These are phyloP conservation scores for Acidomyces sp. DNA, from an alignment of 495 filamentous ascomycete species.

Conservation along the genomic window DNA sequence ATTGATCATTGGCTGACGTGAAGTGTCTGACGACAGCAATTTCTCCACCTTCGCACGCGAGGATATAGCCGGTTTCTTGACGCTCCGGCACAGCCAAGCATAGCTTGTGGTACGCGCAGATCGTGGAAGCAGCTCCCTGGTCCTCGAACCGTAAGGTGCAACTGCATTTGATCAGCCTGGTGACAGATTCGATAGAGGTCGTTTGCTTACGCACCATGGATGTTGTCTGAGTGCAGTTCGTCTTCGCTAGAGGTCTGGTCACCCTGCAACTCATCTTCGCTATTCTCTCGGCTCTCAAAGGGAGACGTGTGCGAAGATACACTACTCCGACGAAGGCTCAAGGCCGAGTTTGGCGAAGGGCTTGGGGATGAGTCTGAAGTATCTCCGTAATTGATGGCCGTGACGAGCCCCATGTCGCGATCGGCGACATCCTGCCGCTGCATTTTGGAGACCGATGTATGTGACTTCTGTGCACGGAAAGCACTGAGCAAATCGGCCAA, in stretches of 20 bases:
- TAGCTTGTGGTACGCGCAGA: conserved; percentile 11
- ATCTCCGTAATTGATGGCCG: conserved; percentile 12
- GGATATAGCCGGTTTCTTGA: no score
- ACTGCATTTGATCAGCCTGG: conserved; percentile 1
- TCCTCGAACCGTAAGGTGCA: neutral
- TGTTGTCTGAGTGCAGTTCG: conserved; percentile 7
- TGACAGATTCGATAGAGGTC: no score
- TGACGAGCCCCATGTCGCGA: neutral
- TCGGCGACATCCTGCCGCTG: neutral
- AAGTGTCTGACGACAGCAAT: conserved; percentile 18
- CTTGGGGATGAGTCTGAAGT: neutral
- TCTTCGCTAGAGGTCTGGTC: conserved; percentile 5
- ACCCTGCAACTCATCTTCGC: conserved; percentile 1
- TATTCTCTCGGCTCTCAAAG: conserved; percentile 1
- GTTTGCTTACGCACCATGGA: conserved; percentile 7
- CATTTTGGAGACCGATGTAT: conserved; percentile 7
- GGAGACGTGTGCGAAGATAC: conserved; percentile 11
- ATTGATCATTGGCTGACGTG: no score
- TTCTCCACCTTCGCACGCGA: conserved; percentile 11
- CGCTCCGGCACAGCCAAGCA: no score
- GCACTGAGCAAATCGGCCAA: conserved; percentile 13
- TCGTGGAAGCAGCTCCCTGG: conserved; percentile 10
- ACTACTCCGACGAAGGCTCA: conserved; percentile 4
- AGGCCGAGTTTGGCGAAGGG: conserved; percentile 1
- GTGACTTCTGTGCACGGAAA: conserved; percentile 8